phyloP scores from a whole-genome alignment of 805 yeast species.

The Saccharomyces eubayanus region DNA sequence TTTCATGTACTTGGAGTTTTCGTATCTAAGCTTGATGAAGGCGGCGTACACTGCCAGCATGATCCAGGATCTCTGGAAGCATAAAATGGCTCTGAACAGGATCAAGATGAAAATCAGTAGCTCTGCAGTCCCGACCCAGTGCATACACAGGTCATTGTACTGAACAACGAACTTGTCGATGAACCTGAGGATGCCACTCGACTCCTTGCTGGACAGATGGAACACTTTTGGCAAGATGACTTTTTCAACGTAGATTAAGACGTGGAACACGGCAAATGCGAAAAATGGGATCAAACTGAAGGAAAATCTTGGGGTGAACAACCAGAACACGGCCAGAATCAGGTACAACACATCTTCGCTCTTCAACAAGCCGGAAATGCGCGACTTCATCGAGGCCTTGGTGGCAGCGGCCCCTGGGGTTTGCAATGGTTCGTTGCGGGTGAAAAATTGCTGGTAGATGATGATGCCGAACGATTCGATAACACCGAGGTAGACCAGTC shows the following conservation, averaged over 20 bases:
- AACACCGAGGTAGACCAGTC: conserved; percentile 53
- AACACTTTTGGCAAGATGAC: conserved; percentile 55
- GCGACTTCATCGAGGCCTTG: neutral
- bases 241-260: conserved; percentile 58
- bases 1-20: conserved; percentile 66
- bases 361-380: conserved; percentile 24
- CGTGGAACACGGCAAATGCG: conserved; percentile 75
- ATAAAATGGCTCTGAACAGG: conserved; percentile 47
- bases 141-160: conserved; percentile 53
- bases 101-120: conserved; percentile 35
- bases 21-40: conserved; percentile 72
- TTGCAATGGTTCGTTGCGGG: conserved; percentile 24
- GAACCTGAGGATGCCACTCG: conserved; percentile 22
- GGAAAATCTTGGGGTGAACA: conserved; percentile 48
- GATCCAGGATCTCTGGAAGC: conserved; percentile 55
- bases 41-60: conserved; percentile 45
- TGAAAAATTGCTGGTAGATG: conserved; percentile 48
- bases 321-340: conserved; percentile 45
- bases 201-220: conserved; percentile 12
- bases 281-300: conserved; percentile 66
- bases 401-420: conserved; percentile 5
- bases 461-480: conserved; percentile 70
- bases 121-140: conserved; percentile 53
- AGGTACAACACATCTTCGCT: conserved; percentile 75
- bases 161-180: conserved; percentile 40